Conservation (phyloP, 345 rosid species). For the Eucalyptus coolabah region DNA sequence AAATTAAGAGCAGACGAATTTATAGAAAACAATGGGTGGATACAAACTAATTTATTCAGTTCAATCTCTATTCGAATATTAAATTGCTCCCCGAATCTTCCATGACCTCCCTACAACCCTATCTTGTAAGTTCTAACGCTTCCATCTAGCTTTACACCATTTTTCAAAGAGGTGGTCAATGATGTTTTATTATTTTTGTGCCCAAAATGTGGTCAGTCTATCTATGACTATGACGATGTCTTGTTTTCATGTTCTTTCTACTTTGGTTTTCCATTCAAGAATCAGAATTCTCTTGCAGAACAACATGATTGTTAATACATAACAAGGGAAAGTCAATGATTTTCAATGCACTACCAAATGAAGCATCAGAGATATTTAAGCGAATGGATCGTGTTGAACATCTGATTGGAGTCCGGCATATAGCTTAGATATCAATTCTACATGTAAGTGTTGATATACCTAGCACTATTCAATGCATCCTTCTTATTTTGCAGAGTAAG, state of each 20-base stretch:
- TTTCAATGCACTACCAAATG: neutral
- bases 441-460: neutral
- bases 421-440: neutral
- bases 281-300: neutral
- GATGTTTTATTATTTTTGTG: neutral
- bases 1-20: neutral
- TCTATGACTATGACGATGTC: neutral
- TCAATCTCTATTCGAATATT: neutral
- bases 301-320: neutral
- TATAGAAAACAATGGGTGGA: neutral
- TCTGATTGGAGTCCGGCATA: neutral
- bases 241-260: neutral
- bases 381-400: neutral
- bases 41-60: neutral
- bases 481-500: neutral
- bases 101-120: neutral
- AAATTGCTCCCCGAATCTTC: neutral
- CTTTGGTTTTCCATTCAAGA: neutral
- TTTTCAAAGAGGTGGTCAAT: neutral
- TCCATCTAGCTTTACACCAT: neutral
- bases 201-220: neutral
- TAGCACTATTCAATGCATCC: neutral
- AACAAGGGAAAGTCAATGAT: neutral
- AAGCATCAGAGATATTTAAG: neutral
- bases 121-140: neutral